Conservation (phyloP, 1,284 basidiomycete species). For the Trichosporon ovoides region DNA sequence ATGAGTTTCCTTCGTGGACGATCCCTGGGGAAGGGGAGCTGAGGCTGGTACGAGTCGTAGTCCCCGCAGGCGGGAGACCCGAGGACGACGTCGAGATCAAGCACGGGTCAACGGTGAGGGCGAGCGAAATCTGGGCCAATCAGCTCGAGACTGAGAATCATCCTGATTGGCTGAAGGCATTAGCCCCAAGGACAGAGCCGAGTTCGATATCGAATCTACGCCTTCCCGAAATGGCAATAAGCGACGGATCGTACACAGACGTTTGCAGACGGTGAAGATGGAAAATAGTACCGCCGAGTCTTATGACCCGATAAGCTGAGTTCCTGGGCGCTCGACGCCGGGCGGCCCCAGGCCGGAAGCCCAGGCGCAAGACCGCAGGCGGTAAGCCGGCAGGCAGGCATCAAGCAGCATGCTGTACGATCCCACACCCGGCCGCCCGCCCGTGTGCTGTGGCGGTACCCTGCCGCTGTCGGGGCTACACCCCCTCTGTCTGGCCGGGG, state of each 20-base stretch:
- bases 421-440: no score
- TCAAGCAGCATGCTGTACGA: no score
- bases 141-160: neutral
- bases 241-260: neutral
- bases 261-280: neutral
- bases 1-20: neutral
- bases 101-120: neutral
- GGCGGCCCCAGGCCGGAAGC: no score
- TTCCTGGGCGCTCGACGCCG: no score
- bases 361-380: no score
- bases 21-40: constrained; percentile 1
- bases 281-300: neutral
- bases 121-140: constrained; percentile 4
- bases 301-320: neutral
- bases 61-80: neutral
- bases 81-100: neutral
- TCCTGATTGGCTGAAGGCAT: neutral
- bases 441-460: no score
- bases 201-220: neutral
- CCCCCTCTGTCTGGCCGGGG: no score
- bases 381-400: no score
- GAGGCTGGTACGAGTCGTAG: no score
- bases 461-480: no score
- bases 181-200: neutral
- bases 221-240: neutral